Evolutionary conservation across 495 filamentous ascomycete genomes (phyloP), one percentile per base, ranked within the genome.

Genomic region (Rusavskia elegans): DNA sequence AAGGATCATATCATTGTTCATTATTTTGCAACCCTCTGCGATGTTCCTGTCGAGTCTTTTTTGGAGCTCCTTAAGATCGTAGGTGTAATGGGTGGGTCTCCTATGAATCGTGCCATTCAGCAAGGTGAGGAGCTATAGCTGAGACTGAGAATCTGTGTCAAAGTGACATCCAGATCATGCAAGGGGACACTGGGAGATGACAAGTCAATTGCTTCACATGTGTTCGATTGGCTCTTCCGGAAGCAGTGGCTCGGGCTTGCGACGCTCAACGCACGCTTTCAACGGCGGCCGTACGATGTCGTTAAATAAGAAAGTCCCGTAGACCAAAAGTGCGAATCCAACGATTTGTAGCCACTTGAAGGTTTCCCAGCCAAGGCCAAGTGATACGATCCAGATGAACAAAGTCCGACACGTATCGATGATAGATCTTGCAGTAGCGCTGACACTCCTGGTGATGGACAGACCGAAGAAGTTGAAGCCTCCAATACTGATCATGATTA

Each of bases 401-500:
- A 98, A 76, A 0, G 92, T 98, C 1, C 92, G 83, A 71, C 89
- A 96, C 1, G 93, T 98, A 64, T 98, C 92, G 58, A 98, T 96
- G 13, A 89, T 95, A 52, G 86, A 93, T 48, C 92, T 81, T 0
- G 89, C 84, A 0, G 92, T 98, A 20, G 92, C 92, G 41, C 81
- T 87, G 49, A 98, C 88, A 56, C 68, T 79, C 37, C 86, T 80
- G 2, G 92, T 98, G 8, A 98, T 89, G 5, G 82, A 85, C 16
- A 98, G 80, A 30, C 92, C 92, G 67, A 98, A 98, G 73, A 89
- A 97, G 70, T 98, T 98, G 79, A 96, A 98, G 49, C 90, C 88
- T 37, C 89, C 89, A 61, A 98, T 97, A 62, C 84, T 89, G 58
- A 98, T 78, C 92, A 98, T 98, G 56, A 96, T 97, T 39, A 89